Base-by-base conservation (phyloP, 768 basidiomycete genomes). In the Tylopilus felleus region DNA sequence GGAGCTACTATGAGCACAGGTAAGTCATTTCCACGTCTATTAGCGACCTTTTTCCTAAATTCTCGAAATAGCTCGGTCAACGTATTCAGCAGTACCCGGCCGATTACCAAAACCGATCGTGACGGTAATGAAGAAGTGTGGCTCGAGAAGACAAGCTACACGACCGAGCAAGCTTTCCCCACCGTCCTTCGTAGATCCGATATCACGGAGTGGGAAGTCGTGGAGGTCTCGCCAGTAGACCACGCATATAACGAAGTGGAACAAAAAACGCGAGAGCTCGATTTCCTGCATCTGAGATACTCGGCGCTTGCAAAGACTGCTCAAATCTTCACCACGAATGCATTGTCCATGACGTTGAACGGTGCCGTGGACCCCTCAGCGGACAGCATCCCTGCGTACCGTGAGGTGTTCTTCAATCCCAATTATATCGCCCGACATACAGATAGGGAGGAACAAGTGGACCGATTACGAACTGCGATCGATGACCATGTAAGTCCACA, bases 111-210 rank as follows among this genome's bases (percentile, higher is more conserved):
- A 66, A 66, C 75, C 9, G 80, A 77, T 49, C 76, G 81, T 25
- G 85, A 90, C 59, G 84, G 84, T 8, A 75, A 73, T 27, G 86
- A 90, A 66, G 88, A 91, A 67, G 69, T 80, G 1, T 97, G 93
- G 93, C 72, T 86, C 0, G 94, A 97, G 67, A 98, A 96, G 74
- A 92, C 89, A 0, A 85, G 82, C 62, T 87, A 83, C 65, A 89
- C 85, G 4, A 93, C 91, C 0, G 91, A 94, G 69, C 89, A 93
- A 61, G 79, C 83, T 4, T 94, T 95, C 73, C 96, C 96, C 0
- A 94, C 93, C 0, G 89, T 98, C 3, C 80, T 98, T 35, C 84
- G 90, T 29, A 83, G 96, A 22, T 93, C 92, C 1, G 94, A 97
- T 65, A 82, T 98, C 40, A 75, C 92, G 28, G 83, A 80, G 35